Base-by-base conservation (phyloP, 2,329 filamentous ascomycete genomes). In the Ophiocordyceps unilateralis region DNA sequence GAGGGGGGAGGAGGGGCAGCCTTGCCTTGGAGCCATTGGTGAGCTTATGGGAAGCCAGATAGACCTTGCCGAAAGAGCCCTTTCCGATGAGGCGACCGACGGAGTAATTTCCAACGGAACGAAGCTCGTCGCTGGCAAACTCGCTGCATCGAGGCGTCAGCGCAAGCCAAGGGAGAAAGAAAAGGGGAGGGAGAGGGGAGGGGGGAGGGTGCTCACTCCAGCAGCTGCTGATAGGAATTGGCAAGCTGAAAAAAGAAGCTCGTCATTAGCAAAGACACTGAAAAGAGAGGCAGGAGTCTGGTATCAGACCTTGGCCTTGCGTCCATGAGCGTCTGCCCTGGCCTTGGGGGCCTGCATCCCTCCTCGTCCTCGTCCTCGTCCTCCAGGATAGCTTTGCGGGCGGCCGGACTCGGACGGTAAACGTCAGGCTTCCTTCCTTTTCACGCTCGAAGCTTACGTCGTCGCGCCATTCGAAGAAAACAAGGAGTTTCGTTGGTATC, bases 41-140 rank as follows among this genome's bases (percentile, higher is more conserved):
- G 61, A 98, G 85, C 63, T 95, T 96, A 63, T 98, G 91, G 39
- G 81, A 78, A 45, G 89, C 91, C 46, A 98, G 72, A 62, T 98
- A 98, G 55, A 98, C 91, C 65, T 95, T 96, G 55, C 91, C 91
- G 63, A 98, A 98, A 49, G 88, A 95, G 45, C 91, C 91, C 59
- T 96, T 98, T 51, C 91, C 91, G 58, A 98, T 94, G 45, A 98
- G 70, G 46, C 80, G 80, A 39, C 91, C 91, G 45, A 98, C 74
- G 30, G 80, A 81, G 63, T 98, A 98, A 66, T 95, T 96, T 52
- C 91, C 91, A 47, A 98, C 91, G 43, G 81, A 85, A 55, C 83
- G 81, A 51, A 98, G 76, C 50, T 98, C 89, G 59, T 82, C 83
- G 53, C 84, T 86, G 47, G 85, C 81, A 68, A 98, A 98, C 65